Conservation (phyloP, 768 basidiomycete genomes). For the Tylopilus sp. region DNA sequence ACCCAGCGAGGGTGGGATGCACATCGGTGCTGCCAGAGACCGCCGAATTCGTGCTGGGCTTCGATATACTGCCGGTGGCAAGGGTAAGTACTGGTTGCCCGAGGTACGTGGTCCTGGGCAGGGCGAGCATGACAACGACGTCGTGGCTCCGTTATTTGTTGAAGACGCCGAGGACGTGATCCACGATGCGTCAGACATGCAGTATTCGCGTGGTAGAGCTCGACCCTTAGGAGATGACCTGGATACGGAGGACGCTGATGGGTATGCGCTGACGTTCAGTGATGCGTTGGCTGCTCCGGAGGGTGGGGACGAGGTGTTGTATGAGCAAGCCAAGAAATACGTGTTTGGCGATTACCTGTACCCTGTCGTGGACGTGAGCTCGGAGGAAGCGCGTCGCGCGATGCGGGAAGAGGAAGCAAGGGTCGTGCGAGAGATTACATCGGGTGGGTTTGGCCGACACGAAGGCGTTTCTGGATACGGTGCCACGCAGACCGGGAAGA, state of each 20-base stretch:
- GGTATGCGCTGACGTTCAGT: constrained; percentile 29
- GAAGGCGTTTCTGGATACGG: constrained; percentile 20
- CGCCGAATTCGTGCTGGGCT: constrained; percentile 88
- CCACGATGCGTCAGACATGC: constrained; percentile 59
- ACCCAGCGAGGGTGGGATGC: constrained; percentile 90
- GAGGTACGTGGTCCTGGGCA: too few relatives aligned
- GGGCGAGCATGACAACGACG: constrained; percentile 47
- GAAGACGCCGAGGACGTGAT: constrained; percentile 62
- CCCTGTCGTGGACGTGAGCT: constrained; percentile 84
- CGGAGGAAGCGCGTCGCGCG: constrained; percentile 35
- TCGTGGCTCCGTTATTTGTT: constrained; percentile 71
- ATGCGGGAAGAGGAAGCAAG: constrained; percentile 32
- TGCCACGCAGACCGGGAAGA: constrained; percentile 21
- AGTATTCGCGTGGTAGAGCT: constrained; percentile 21
- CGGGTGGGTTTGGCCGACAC: constrained; percentile 5
- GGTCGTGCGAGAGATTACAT: constrained; percentile 25
- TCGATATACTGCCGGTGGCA: constrained; percentile 87
- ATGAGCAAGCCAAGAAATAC: constrained; percentile 68
- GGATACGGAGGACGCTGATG: constrained; percentile 35
- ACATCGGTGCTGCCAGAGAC: constrained; percentile 84
- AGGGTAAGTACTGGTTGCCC: constrained; percentile 94
- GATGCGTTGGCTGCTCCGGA: constrained; percentile 44
- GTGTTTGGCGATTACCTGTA: constrained; percentile 92
- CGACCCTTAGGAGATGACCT: constrained; percentile 24
- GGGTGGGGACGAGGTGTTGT: constrained; percentile 72